A percentile compares a stretch with the other conserved stretches of the same genome.
Conservation (phyloP, 2,329 filamentous ascomycete genomes). For the Chaetomiaceae sp. region DNA sequence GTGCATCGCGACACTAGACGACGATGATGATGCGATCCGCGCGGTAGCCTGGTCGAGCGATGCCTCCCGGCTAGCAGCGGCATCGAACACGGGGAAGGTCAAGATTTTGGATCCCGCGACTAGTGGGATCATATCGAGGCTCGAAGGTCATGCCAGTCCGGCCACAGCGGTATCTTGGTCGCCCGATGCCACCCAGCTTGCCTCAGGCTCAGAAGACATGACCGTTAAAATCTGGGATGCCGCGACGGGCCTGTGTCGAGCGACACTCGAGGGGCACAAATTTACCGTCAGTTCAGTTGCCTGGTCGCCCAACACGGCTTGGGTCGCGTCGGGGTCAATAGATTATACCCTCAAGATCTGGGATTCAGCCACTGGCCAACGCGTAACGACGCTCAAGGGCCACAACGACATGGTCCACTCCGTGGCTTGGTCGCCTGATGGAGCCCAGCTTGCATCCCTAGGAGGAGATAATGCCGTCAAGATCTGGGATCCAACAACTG, state of each 20-base stretch:
- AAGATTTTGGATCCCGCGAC: too few species aligned
- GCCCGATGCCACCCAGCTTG: too few species aligned
- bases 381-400: neutral
- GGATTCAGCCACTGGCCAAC: neutral
- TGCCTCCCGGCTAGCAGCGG: too few species aligned
- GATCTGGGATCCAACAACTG: neutral
- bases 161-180: too few species aligned
- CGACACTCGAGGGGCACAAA: neutral
- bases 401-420: neutral
- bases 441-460: neutral
- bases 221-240: neutral
- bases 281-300: neutral
- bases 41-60: too few species aligned
- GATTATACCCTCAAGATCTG: neutral
- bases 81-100: too few species aligned
- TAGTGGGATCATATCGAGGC: too few species aligned
- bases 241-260: neutral
- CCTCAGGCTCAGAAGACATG: neutral
- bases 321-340: neutral
- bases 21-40: too few species aligned
- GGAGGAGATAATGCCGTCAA: neutral
- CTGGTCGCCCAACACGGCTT: neutral
- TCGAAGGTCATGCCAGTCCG: too few species aligned
- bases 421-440: neutral
- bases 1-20: too few species aligned